A percentile compares a stretch with the other conserved stretches of the same genome.
phyloP scores from a whole-genome alignment of 2,329 filamentous ascomycete genomes.

The Aspergillus luchuensis region DNA sequence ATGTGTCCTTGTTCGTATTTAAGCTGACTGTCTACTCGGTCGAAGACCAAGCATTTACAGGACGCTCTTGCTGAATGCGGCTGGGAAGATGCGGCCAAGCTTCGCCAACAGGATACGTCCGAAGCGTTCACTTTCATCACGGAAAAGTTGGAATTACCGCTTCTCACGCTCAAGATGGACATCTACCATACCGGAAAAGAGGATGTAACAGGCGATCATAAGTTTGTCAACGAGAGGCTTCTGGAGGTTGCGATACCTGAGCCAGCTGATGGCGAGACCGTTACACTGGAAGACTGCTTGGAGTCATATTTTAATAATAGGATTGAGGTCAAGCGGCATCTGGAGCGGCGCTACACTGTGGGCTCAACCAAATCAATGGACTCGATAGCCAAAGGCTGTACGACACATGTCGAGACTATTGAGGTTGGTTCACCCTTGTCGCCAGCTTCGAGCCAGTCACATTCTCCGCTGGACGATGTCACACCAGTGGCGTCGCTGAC shows the following conservation, averaged over 20 bases:
- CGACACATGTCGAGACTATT: constrained; percentile 45
- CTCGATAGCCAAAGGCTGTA: constrained; percentile 39
- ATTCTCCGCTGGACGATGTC: constrained; percentile 26
- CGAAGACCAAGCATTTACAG: constrained; percentile 79
- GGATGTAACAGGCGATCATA: constrained; percentile 83
- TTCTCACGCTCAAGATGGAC: constrained; percentile 90
- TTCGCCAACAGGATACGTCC: constrained; percentile 91
- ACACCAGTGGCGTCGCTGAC: constrained; percentile 31
- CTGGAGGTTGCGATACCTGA: constrained; percentile 84
- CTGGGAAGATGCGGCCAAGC: constrained; percentile 75
- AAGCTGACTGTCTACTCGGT: constrained; percentile 6
- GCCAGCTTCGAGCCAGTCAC: constrained; percentile 31
- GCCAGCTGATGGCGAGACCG: constrained; percentile 63
- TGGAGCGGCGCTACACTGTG: constrained; percentile 63
- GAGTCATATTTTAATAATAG: constrained; percentile 94
- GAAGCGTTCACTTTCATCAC: constrained; percentile 96
- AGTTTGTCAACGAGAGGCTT: constrained; percentile 87
- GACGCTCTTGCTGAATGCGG: constrained; percentile 80
- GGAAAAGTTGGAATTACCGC: constrained; percentile 79
- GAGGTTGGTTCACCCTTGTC: constrained; percentile 45
- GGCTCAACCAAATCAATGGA: constrained; percentile 46
- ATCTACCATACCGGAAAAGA: constrained; percentile 89
- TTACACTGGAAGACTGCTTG: constrained; percentile 86
- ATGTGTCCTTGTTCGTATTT: not conserved
- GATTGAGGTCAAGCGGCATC: constrained; percentile 81